Percentiles rank a stretch among this genome's conserved stretches.
phyloP scores from a whole-genome alignment of 2,329 filamentous ascomycete species.

The Dactylellina drechsleri region DNA sequence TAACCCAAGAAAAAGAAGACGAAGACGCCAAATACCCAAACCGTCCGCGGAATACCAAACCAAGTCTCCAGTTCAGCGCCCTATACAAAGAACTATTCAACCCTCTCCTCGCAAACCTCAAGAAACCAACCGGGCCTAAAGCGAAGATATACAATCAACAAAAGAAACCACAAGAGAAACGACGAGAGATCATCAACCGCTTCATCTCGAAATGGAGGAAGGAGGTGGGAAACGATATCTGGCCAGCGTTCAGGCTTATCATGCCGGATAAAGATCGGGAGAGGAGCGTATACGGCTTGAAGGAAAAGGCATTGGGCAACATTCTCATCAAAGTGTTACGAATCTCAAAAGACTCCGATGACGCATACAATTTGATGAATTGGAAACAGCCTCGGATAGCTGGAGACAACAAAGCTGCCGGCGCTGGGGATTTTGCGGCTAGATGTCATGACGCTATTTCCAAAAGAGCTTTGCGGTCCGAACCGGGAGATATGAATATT shows the following conservation, averaged over 20 bases:
- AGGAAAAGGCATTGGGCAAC: constrained; percentile 90
- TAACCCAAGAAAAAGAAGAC: constrained; percentile 54
- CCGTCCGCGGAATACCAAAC: constrained; percentile 78
- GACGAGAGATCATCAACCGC: constrained; percentile 80
- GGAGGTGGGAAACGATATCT: constrained; percentile 91
- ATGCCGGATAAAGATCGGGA: constrained; percentile 93
- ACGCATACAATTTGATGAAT: constrained; percentile 83
- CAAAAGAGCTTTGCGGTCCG: constrained; percentile 79
- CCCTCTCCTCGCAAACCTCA: constrained; percentile 80
- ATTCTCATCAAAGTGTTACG: constrained; percentile 91
- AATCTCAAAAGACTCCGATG: constrained; percentile 88
- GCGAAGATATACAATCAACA: constrained; percentile 67
- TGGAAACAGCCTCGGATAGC: constrained; percentile 86
- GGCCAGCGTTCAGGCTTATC: constrained; percentile 85
- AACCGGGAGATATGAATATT: constrained; percentile 81
- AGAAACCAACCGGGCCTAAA: constrained; percentile 70
- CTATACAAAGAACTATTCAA: constrained; percentile 83
- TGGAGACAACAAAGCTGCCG: constrained; percentile 58
- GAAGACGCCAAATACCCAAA: constrained; percentile 75
- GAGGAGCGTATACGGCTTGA: constrained; percentile 87
- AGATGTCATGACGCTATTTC: constrained; percentile 85
- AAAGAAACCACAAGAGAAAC: constrained; percentile 71
- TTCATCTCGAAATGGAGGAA: constrained; percentile 89
- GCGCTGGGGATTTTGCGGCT: constrained; percentile 91
- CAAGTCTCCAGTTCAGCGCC: constrained; percentile 81